Base-by-base conservation (phyloP, 1,284 basidiomycete species). In the Leccinum variabile region DNA sequence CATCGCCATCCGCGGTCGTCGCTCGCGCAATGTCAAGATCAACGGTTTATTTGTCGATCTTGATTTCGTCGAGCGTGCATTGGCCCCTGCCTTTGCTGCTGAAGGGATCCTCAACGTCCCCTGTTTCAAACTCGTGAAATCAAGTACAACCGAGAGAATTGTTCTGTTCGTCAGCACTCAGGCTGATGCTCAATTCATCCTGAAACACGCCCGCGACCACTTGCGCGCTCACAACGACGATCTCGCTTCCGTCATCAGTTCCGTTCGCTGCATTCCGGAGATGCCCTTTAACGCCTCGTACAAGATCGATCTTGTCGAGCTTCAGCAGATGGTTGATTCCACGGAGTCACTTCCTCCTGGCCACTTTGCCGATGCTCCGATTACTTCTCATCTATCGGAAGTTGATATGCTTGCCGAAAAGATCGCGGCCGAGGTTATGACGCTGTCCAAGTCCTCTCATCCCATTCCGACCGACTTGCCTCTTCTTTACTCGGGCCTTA, bases 261-360 rank as follows among this genome's bases (percentile, higher is more conserved):
- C 66, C 6, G 69, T 70, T 22, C 71, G 65, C 22, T 68, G 67
- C 28, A 59, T 72, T 35, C 41, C 63, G 13, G 69, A 74, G 54
- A 70, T 72, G 71, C 72, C 70, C 4, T 72, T 73, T 59, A 74
- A 74, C 6, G 55, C 72, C 0, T 72, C 69, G 5, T 73, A 74
- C 65, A 72, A 74, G 64, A 64, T 72, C 14, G 70, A 72, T 54
- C 63, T 74, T 14, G 66, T 56, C n/a, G 52, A 57, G 33, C 70
- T 72, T 18, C 72, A 72, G 56, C 64, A 59, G 44, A 58, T 73
- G 57, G 66, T 56, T 2, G 72, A 73, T 54, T 67, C 65, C 50
- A 54, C 44, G 6, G 68, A 69, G 9, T 18, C 18, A 14, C 56
- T 65, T 18, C 46, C 50, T 32, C 65, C 61, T 16, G 57, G 69